phyloP scores from a whole-genome alignment of 352 stramenopile genomes.

The Thraustochytrium sp. region DNA sequence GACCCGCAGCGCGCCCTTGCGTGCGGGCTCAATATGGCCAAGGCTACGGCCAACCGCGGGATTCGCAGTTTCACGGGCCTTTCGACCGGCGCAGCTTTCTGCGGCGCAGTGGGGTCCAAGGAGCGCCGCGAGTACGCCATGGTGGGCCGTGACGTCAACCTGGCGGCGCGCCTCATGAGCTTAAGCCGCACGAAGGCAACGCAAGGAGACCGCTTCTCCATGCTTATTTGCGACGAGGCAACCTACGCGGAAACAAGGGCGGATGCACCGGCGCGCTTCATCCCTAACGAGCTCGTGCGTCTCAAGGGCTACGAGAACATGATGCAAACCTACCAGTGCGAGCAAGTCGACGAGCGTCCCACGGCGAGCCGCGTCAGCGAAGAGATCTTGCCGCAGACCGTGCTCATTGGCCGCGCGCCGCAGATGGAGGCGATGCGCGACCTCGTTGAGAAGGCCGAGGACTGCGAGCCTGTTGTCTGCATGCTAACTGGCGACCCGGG shows the following conservation, averaged over 20 bases:
- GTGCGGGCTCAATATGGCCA: constrained; percentile 59
- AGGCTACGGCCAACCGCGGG: constrained; percentile 45
- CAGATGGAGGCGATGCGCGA: not conserved
- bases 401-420: not conserved
- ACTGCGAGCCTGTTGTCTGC: not conserved
- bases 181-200: not conserved
- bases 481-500: not conserved
- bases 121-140: constrained; percentile 87
- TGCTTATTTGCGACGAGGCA: constrained; percentile 24
- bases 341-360: no score
- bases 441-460: no score
- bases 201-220: not conserved
- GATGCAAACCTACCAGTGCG: not conserved
- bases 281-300: not conserved
- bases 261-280: not conserved
- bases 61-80: constrained; percentile 77
- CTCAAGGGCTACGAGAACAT: constrained; percentile 26
- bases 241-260: constrained; percentile 1
- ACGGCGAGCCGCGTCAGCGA: no score
- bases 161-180: constrained; percentile 79
- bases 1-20: constrained; percentile 78
- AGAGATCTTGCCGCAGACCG: not conserved
- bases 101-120: constrained; percentile 79
- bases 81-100: constrained; percentile 82
- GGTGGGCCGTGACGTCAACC: constrained; percentile 82